phyloP scores from a whole-genome alignment of 345 rosid genomes.

The Rhizophora mangle region DNA sequence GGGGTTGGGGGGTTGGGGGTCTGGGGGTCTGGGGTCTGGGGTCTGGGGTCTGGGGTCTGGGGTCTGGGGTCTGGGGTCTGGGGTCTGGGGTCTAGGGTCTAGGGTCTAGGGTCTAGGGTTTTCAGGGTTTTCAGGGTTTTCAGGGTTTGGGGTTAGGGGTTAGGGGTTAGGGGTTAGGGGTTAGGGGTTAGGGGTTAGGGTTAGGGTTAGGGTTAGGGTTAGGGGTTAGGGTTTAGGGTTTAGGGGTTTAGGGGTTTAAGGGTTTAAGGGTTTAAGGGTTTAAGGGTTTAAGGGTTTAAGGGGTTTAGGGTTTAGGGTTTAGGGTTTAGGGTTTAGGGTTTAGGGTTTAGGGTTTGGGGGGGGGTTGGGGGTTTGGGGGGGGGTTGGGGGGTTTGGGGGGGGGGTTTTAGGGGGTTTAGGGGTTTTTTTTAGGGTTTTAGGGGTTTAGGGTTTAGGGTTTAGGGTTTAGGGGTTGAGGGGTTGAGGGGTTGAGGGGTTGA shows the following conservation, averaged over 20 bases:
- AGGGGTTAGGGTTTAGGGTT: conserved; percentile 23
- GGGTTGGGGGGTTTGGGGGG: too few species aligned
- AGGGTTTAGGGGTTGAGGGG: too few species aligned
- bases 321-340: conserved; percentile 12
- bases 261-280: conserved; percentile 13
- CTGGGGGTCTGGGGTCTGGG: conserved; percentile 18
- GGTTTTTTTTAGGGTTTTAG: conserved; percentile 8
- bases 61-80: conserved; percentile 21
- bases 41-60: conserved; percentile 18
- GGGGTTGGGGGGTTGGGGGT: conserved; percentile 18
- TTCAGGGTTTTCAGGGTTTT: conserved; percentile 15
- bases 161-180: conserved; percentile 24
- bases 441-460: conserved; percentile 24
- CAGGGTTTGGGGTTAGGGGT: conserved; percentile 18
- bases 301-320: conserved; percentile 30
- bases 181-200: conserved; percentile 25
- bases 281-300: too few species aligned
- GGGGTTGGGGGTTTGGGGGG: too few species aligned
- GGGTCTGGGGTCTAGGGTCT: conserved; percentile 15
- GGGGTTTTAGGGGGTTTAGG: too few species aligned
- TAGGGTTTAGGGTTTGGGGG: conserved; percentile 26
- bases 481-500: too few species aligned
- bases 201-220: conserved; percentile 18
- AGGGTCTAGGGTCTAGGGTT: conserved; percentile 18
- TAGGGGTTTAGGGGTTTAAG: conserved; percentile 16